phyloP scores from a whole-genome alignment of 371 early-diverging fungal genomes.

The Mucor sp. region DNA sequence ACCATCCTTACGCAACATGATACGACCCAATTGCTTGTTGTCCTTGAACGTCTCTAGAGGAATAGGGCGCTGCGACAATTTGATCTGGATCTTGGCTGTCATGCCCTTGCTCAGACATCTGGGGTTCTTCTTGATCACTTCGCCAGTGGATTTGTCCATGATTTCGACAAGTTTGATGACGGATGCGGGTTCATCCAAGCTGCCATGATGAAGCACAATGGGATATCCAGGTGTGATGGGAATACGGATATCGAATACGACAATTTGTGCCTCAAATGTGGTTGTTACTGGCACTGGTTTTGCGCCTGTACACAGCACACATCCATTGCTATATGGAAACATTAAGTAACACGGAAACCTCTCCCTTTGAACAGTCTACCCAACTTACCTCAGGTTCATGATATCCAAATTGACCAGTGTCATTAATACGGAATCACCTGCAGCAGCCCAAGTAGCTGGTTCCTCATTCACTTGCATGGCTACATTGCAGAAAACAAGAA shows the following conservation, averaged over 20 bases:
- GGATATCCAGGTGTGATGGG: slow-evolving; percentile 94
- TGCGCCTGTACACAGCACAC: slow-evolving; percentile 72
- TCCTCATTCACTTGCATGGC: slow-evolving; percentile 77
- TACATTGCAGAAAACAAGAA: slow-evolving; percentile 16
- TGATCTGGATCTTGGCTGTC: slow-evolving; percentile 86
- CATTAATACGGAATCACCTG: slow-evolving; percentile 89
- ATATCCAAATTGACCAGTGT: slow-evolving; percentile 81
- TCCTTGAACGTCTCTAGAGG: slow-evolving; percentile 86
- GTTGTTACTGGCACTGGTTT: slow-evolving; percentile 74
- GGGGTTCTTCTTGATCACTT: slow-evolving; percentile 82
- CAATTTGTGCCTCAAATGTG: slow-evolving; percentile 82
- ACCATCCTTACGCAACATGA: slow-evolving; percentile 85
- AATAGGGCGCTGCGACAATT: slow-evolving; percentile 66
- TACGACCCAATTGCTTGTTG: slow-evolving; percentile 86
- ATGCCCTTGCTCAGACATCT: slow-evolving; percentile 76
- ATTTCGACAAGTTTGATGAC: slow-evolving; percentile 73
- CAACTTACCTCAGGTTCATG: slow-evolving; percentile 67
- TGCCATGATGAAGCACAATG: slow-evolving; percentile 81
- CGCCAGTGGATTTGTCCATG: slow-evolving; percentile 84
- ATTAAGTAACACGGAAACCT: no score
- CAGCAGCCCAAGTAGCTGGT: slow-evolving; percentile 83
- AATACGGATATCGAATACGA: slow-evolving; percentile 87
- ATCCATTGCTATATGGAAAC: slow-evolving; percentile 59
- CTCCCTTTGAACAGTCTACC: no score
- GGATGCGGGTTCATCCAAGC: slow-evolving; percentile 76